phyloP scores from a whole-genome alignment of 768 basidiomycete species.

The Naganishia vaughanmartiniae region DNA sequence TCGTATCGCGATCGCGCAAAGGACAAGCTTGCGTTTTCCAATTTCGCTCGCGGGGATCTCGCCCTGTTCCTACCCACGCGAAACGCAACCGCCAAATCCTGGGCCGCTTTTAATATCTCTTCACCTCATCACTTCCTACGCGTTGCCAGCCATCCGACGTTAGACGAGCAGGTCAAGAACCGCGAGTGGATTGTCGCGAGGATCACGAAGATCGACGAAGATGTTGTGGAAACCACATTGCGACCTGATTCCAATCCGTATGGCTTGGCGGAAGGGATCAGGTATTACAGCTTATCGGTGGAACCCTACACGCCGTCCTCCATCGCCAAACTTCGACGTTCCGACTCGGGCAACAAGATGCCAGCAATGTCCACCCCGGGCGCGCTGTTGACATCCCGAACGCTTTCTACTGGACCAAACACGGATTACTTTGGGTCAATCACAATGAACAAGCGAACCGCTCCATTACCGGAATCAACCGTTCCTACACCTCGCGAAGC shows the following conservation, averaged over 20 bases:
- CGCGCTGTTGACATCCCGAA: neutral
- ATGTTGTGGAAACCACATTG: slow-evolving; percentile 35
- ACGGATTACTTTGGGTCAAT: slow-evolving; percentile 10
- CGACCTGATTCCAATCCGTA: slow-evolving; percentile 41
- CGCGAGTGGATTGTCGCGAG: slow-evolving; percentile 63
- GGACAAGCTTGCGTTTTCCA: slow-evolving; percentile 93
- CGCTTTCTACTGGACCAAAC: neutral
- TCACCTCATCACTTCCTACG: slow-evolving; percentile 97
- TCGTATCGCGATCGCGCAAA: slow-evolving; percentile 92
- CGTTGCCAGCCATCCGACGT: slow-evolving; percentile 64
- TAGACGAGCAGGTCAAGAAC: slow-evolving; percentile 83
- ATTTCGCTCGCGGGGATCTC: slow-evolving; percentile 90
- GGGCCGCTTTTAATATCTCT: slow-evolving; percentile 85
- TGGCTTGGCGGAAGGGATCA: slow-evolving; percentile 48
- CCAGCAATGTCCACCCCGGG: slow-evolving; percentile 10
- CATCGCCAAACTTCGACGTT: slow-evolving; percentile 26
- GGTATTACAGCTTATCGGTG: slow-evolving; percentile 46
- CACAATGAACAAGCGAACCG: neutral
- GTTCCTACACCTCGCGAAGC: neutral
- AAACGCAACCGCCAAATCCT: slow-evolving; percentile 87
- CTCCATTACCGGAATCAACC: neutral
- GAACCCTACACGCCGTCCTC: slow-evolving; percentile 42
- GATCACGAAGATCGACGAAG: slow-evolving; percentile 47
- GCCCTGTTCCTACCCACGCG: slow-evolving; percentile 93
- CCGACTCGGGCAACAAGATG: slow-evolving; percentile 19